Conservation (phyloP, 331 rosid species). For the Spiraea crenata region DNA sequence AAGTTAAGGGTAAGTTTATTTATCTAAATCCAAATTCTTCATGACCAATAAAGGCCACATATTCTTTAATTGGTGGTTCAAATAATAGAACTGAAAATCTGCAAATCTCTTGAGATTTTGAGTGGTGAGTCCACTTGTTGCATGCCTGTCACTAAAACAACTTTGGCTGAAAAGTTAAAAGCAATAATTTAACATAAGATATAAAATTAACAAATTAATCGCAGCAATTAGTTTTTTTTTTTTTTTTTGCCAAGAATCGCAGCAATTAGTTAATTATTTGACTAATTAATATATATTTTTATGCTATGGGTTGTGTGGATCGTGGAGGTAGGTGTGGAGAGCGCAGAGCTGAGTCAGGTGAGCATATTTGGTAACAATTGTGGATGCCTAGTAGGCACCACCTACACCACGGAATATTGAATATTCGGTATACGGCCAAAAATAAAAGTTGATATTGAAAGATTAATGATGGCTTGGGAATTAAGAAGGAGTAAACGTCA, state of each 20-base stretch:
- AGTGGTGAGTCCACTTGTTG: slow-evolving; percentile 1
- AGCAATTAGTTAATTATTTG: not conserved
- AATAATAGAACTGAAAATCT: slow-evolving; percentile 9
- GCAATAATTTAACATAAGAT: not conserved
- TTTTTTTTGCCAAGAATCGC: no score
- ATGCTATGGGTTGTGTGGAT: not conserved
- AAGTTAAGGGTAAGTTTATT: no score
- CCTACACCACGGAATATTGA: not conserved
- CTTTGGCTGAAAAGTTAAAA: not conserved
- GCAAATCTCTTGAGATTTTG: not conserved
- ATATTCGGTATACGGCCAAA: not conserved
- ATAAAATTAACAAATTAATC: not conserved
- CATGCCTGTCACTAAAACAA: no score
- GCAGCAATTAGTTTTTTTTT: not conserved
- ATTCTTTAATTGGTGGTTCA: not conserved
- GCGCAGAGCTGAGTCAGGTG: slow-evolving; percentile 9
- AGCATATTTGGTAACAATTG: slow-evolving; percentile 10
- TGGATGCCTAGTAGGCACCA: slow-evolving; percentile 28
- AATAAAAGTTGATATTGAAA: not conserved
- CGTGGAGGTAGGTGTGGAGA: slow-evolving; percentile 20
- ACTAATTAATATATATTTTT: not conserved
- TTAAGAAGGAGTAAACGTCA: no score
- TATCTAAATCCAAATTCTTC: no score
- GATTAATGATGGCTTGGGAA: not conserved
- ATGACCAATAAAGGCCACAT: no score